Base-by-base conservation (phyloP, 2,329 filamentous ascomycete genomes). In the Acephala macrosclerotiorum region DNA sequence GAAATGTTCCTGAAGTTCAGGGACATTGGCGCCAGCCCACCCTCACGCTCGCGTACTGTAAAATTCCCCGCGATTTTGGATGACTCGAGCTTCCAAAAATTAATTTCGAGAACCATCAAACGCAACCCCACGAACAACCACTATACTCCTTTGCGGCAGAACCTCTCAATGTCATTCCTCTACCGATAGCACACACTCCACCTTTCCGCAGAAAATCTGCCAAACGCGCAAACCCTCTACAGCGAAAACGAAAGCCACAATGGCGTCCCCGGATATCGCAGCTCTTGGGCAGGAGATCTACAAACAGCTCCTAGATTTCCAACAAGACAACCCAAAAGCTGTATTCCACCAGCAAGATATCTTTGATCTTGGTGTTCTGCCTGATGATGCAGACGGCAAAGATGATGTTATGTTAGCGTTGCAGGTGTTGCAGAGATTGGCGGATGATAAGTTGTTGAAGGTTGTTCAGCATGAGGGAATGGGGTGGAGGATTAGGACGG, bases 311-410 rank as follows among this genome's bases (percentile, higher is more conserved):
- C 20, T 71, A 6, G 53, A 63, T 7, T 40, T 66, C 49, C 61
- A 65, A 20, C 65, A 73, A 18, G 70, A 73, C 3, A 66, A 72
- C 16, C 64, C 70, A 11, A 61, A 72, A 3, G 68, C 71, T 16
- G 69, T 86, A 59, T 89, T 89, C 76, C 83, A 82, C 14, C 87
- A 90, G 74, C 80, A 84, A 40, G 86, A 89, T 70, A 79, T 90
- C 45, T 77, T 87, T 65, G 82, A 82, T 29, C 80, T 89, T 64
- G 82, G 83, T 65, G 81, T 89, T 68, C 83, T 89, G 58, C 85
- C 87, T 5, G 83, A 84, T 58, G 26, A 29, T 26, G 8, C 22
- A n/a, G 25, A 53, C 4, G 49, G 49, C 3, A 26, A 33, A 14
- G 80, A 84, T 66, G 84, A 89, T 75, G 77, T 87, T 68, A 76